Evolutionary conservation across 2,329 filamentous ascomycete species (phyloP).

Genomic region (Ophiognomonia clavigignenti-juglandacearum): DNA sequence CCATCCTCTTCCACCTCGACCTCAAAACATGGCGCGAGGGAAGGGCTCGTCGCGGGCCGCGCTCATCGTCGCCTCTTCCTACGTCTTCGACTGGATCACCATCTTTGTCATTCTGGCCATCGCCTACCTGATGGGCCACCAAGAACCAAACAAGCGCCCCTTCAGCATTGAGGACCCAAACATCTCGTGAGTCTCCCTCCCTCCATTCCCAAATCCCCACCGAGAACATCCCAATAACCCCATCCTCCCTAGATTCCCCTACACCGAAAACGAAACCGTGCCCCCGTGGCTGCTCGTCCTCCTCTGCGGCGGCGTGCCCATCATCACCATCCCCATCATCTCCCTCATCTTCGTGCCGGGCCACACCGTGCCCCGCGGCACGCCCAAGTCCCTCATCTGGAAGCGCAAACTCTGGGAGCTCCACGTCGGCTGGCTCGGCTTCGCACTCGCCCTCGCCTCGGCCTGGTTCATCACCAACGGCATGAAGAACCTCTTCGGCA

Average conservation of each 20-base stretch:
- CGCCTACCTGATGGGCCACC: slow-evolving; percentile 52
- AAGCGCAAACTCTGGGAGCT: slow-evolving; percentile 86
- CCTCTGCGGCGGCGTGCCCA: slow-evolving; percentile 60
- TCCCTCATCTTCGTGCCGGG: slow-evolving; percentile 69
- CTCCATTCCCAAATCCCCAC: not conserved
- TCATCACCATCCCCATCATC: slow-evolving; percentile 62
- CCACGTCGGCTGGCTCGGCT: slow-evolving; percentile 78
- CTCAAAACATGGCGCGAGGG: slow-evolving; percentile 8
- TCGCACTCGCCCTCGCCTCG: slow-evolving; percentile 65
- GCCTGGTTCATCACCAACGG: slow-evolving; percentile 79
- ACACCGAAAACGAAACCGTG: slow-evolving; percentile 66
- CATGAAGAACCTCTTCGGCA: slow-evolving; percentile 72
- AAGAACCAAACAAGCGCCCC: slow-evolving; percentile 62
- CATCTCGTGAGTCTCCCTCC: slow-evolving; percentile 56
- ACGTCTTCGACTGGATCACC: slow-evolving; percentile 70
- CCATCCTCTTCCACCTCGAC: not conserved
- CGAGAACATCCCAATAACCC: not conserved
- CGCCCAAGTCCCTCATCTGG: slow-evolving; percentile 64
- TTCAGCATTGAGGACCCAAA: slow-evolving; percentile 69
- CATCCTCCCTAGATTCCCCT: slow-evolving; percentile 56
- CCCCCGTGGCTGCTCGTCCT: slow-evolving; percentile 60
- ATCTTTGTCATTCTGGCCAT: slow-evolving; percentile 55
- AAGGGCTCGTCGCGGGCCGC: slow-evolving; percentile 20
- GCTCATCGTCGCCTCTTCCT: slow-evolving; percentile 53
- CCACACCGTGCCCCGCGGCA: slow-evolving; percentile 56